Percentiles rank a stretch among this genome's conserved stretches.
phyloP scores from a whole-genome alignment of 163 green algal genomes.

The Chlamydomonas reinhardtii region DNA sequence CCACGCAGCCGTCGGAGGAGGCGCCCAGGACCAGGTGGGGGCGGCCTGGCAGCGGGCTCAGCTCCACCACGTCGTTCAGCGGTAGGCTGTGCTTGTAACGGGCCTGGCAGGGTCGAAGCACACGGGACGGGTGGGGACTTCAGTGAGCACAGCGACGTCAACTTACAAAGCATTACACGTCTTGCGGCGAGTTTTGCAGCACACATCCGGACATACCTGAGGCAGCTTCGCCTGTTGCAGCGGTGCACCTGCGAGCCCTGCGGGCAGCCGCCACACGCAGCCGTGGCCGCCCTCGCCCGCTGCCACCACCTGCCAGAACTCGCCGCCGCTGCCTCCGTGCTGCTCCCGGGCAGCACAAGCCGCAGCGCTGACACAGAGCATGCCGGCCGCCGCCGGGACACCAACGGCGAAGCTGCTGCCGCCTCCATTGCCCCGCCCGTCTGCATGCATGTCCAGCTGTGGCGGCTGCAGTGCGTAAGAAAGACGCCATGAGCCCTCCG shows the following conservation, averaged over 20 bases:
- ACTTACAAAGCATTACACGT: too few species aligned
- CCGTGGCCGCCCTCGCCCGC: constrained; percentile 3
- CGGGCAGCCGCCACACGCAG: constrained; percentile 27
- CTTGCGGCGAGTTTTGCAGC: too few species aligned
- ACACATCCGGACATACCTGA: neutral
- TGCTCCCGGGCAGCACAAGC: too few species aligned
- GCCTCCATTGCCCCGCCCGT: too few species aligned
- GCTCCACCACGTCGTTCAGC: constrained; percentile 15
- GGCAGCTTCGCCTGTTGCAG: neutral
- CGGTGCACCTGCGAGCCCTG: neutral
- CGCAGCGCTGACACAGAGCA: too few species aligned
- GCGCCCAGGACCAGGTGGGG: constrained; percentile 16
- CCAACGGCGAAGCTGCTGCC: too few species aligned
- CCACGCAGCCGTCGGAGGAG: constrained; percentile 28
- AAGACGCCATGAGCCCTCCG: too few species aligned
- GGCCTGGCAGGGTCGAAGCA: neutral
- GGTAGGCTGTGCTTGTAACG: neutral
- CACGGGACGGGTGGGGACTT: neutral
- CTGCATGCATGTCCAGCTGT: neutral
- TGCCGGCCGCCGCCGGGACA: too few species aligned
- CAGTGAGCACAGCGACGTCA: too few species aligned
- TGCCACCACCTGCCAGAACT: constrained; percentile 36
- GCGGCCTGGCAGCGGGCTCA: neutral
- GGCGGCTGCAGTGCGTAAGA: neutral
- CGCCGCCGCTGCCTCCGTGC: too few species aligned